Percentiles rank a stretch among this genome's conserved stretches.
Conservation (phyloP, 805 yeast species). For the Cephaloascus fragrans region DNA sequence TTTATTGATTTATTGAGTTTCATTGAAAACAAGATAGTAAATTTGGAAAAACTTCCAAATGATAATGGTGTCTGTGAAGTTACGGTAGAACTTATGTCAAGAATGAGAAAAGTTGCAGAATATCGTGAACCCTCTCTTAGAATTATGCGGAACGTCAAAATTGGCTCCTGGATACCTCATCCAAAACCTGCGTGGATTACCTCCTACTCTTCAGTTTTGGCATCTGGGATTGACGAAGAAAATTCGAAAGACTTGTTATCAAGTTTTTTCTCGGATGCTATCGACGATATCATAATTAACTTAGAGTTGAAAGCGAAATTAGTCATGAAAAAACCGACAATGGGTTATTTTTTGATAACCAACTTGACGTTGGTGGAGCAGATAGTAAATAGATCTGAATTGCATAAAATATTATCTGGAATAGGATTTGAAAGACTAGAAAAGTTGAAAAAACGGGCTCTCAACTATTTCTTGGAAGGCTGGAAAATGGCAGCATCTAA, state of each 20-base stretch:
- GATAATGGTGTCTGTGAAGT: conserved; percentile 67
- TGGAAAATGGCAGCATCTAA: conserved; percentile 78
- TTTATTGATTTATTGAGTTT: conserved; percentile 47
- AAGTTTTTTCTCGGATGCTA: conserved; percentile 63
- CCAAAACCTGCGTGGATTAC: conserved; percentile 45
- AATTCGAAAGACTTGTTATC: conserved; percentile 47
- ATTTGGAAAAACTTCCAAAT: conserved; percentile 38
- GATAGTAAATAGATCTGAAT: conserved; percentile 49
- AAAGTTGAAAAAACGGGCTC: conserved; percentile 61
- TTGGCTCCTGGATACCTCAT: conserved; percentile 62
- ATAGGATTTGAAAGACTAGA: conserved; percentile 55
- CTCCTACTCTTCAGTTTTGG: conserved; percentile 38
- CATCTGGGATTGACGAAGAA: conserved; percentile 25
- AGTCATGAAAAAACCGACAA: conserved; percentile 29
- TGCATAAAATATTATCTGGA: conserved; percentile 45
- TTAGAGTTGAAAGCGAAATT: conserved; percentile 51
- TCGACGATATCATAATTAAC: conserved; percentile 61
- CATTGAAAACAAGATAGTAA: conserved; percentile 41
- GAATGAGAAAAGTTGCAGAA: conserved; percentile 55
- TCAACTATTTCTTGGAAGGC: conserved; percentile 59
- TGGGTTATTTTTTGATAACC: conserved; percentile 66
- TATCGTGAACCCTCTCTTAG: conserved; percentile 41
- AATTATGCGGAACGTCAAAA: conserved; percentile 40
- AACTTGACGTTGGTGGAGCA: conserved; percentile 71
- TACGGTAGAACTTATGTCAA: conserved; percentile 63